A percentile compares a stretch with the other conserved stretches of the same genome.
Evolutionary conservation across 1,284 basidiomycete species (phyloP).

Genomic region (Sphaerobolus stellatus): DNA sequence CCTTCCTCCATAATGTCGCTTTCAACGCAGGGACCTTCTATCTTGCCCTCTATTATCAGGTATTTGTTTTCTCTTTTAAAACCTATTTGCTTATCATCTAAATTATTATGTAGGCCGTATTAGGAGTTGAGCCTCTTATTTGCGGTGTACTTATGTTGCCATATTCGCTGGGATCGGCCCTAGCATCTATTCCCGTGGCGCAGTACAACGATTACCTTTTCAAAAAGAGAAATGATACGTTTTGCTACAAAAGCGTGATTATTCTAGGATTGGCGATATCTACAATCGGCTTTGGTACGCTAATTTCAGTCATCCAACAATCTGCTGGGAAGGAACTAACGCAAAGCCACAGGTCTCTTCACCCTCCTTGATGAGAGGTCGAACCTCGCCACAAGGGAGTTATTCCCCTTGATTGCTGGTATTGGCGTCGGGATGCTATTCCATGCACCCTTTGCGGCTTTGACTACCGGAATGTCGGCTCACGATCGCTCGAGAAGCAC

Average conservation of each 20-base stretch:
- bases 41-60: constrained; percentile 77
- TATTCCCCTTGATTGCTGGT: constrained; percentile 69
- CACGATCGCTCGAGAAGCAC: constrained; percentile 73
- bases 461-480: constrained; percentile 60
- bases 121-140: constrained; percentile 61
- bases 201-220: constrained; percentile 72
- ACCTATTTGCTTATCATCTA: constrained; percentile 6
- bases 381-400: constrained; percentile 41
- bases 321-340: not conserved
- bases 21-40: constrained; percentile 83
- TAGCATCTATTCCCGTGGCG: constrained; percentile 77
- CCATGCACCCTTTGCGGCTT: constrained; percentile 78
- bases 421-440: constrained; percentile 78
- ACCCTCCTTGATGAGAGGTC: constrained; percentile 57
- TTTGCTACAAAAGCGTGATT: constrained; percentile 63
- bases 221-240: constrained; percentile 52
- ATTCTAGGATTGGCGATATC: constrained; percentile 60
- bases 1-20: constrained; percentile 75
- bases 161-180: constrained; percentile 75
- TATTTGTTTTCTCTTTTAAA: constrained; percentile 28
- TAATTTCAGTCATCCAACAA: constrained; percentile 4
- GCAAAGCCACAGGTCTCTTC: constrained; percentile 53
- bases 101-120: constrained; percentile 54
- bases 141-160: constrained; percentile 73
- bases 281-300: constrained; percentile 69